Evolutionary conservation across 768 basidiomycete genomes (phyloP).

Genomic region (Lentinula detonsa): DNA sequence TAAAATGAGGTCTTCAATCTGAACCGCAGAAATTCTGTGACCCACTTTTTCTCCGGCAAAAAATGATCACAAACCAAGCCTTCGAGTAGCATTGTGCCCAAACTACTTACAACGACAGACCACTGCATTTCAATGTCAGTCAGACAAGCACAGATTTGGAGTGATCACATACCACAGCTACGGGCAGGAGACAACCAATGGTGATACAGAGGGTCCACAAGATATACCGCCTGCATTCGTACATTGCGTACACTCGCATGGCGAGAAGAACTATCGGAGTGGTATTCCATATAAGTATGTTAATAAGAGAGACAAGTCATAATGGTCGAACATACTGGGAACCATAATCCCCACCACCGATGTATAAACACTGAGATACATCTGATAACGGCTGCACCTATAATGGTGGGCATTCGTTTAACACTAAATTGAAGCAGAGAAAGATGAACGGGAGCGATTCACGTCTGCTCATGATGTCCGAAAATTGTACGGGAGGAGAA

Average conservation of each 20-base stretch:
- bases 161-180: not conserved
- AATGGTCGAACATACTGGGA: not conserved
- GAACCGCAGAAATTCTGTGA: not conserved
- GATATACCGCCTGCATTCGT: not conserved
- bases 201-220: not conserved
- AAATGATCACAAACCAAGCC: not conserved
- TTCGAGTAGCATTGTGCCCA: not conserved
- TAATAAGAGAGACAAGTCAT: not conserved
- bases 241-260: not conserved
- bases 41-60: not conserved
- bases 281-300: not conserved
- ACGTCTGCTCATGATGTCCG: no score
- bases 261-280: not conserved
- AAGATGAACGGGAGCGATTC: no score
- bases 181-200: not conserved
- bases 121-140: not conserved
- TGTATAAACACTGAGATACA: no score
- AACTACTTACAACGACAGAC: not conserved
- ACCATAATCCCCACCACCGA: not conserved
- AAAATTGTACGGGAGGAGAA: no score
- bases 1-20: not conserved
- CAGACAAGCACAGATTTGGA: not conserved
- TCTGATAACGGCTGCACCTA: no score
- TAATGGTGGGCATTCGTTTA: no score
- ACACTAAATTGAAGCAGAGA: no score